Percentiles rank a stretch among this genome's conserved stretches.
Conservation (phyloP, 805 yeast genomes). For the Myxozyma geophila region DNA sequence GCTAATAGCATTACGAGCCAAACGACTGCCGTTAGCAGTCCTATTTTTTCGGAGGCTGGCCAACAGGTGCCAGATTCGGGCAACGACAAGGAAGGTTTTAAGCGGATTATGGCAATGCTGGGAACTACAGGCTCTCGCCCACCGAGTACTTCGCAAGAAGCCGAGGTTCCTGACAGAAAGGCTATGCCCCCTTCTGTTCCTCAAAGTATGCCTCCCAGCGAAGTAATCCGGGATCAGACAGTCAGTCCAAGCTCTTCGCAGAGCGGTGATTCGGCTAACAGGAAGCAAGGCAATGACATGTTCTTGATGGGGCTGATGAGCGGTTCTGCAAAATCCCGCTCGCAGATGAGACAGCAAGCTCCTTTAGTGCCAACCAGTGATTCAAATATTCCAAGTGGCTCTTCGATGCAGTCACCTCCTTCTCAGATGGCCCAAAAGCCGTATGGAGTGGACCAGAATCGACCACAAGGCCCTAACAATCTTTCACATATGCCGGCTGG, state of each 20-base stretch:
- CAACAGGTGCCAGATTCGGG: not conserved
- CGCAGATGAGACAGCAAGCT: not conserved
- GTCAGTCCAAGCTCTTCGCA: not conserved
- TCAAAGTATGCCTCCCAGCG: not conserved
- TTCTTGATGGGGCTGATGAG: conserved; percentile 33
- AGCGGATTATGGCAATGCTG: conserved; percentile 43
- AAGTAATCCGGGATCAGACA: not conserved
- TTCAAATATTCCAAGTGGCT: not conserved
- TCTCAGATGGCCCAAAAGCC: not conserved
- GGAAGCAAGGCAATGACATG: conserved; percentile 16
- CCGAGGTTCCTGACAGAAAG: not conserved
- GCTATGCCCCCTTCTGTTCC: not conserved
- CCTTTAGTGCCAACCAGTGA: not conserved
- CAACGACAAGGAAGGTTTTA: conserved; percentile 43
- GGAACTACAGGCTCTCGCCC: conserved; percentile 23
- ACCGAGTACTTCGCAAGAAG: not conserved
- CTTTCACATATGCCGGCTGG: conserved; percentile 3
- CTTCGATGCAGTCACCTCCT: not conserved
- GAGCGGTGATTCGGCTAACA: not conserved
- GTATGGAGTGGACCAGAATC: not conserved
- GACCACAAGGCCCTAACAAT: not conserved
- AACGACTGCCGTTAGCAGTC: not conserved
- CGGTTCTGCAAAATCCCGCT: conserved; percentile 18
- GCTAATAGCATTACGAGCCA: not conserved
- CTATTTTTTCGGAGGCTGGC: not conserved